phyloP scores from a whole-genome alignment of 2,329 filamentous ascomycete genomes.

The Monosporascus sp. region DNA sequence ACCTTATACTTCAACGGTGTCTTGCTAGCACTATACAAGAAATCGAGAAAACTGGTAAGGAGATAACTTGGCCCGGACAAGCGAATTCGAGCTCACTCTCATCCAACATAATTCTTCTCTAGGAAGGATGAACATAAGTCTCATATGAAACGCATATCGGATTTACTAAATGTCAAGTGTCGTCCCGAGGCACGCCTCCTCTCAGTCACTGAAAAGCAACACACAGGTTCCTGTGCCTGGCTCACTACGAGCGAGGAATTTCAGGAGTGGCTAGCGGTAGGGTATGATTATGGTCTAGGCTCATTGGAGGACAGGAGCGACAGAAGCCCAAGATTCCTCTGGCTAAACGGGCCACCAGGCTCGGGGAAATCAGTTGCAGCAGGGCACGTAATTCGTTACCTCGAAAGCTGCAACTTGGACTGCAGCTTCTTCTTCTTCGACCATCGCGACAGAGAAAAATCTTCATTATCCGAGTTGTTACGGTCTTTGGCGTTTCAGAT shows the following conservation, averaged over 20 bases:
- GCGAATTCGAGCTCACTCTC: neutral
- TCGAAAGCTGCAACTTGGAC: conserved; percentile 16
- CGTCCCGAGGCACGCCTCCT: conserved; percentile 18
- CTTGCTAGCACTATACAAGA: conserved; percentile 16
- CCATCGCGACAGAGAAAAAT: conserved; percentile 12
- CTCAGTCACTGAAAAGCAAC: conserved; percentile 13
- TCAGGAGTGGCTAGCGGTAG: conserved; percentile 17
- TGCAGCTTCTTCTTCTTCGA: conserved; percentile 25
- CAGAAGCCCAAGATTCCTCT: conserved; percentile 9
- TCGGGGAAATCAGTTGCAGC: conserved; percentile 22
- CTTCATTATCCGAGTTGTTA: conserved; percentile 7
- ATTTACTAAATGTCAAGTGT: conserved; percentile 12
- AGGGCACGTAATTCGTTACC: conserved; percentile 17
- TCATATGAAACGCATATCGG: conserved; percentile 15
- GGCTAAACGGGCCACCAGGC: conserved; percentile 23
- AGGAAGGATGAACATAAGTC: neutral
- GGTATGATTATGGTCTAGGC: neutral
- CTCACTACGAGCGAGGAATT: conserved; percentile 14
- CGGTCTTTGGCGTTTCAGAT: conserved; percentile 19
- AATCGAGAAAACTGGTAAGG: conserved; percentile 5
- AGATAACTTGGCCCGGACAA: neutral
- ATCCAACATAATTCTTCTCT: neutral
- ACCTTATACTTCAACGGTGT: conserved; percentile 13
- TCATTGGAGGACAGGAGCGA: neutral
- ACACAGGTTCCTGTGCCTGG: conserved; percentile 22